phyloP scores from a whole-genome alignment of 2,329 filamentous ascomycete species.

The Pochonia chlamydosporia region DNA sequence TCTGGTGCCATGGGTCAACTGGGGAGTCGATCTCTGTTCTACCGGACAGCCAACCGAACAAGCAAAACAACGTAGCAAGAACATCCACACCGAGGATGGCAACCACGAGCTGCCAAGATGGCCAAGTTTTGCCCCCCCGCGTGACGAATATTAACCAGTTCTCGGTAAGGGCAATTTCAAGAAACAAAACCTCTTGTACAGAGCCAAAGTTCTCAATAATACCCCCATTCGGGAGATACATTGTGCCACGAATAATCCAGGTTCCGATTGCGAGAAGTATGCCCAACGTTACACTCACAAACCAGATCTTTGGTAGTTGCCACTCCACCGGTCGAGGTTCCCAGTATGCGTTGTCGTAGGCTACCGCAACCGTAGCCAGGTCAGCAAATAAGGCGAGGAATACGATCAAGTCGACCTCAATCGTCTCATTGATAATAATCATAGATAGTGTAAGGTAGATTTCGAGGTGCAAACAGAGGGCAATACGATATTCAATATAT shows the following conservation, averaged over 20 bases:
- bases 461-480: constrained; percentile 66
- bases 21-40: too few species aligned
- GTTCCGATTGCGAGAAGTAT: constrained; percentile 62
- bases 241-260: constrained; percentile 66
- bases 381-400: constrained; percentile 77
- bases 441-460: constrained; percentile 73
- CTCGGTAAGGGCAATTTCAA: constrained; percentile 67
- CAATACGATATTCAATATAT: constrained; percentile 73
- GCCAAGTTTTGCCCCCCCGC: constrained; percentile 65
- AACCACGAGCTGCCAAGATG: too few species aligned
- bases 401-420: constrained; percentile 66
- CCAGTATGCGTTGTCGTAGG: constrained; percentile 74
- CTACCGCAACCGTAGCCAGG: constrained; percentile 71
- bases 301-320: constrained; percentile 78
- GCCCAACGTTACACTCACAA: constrained; percentile 66
- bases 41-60: too few species aligned
- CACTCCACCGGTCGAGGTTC: constrained; percentile 71
- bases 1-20: too few species aligned
- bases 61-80: too few species aligned
- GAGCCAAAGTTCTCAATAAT: constrained; percentile 70
- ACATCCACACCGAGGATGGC: too few species aligned
- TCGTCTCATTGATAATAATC: constrained; percentile 75
- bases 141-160: constrained; percentile 79
- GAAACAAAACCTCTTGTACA: constrained; percentile 69
- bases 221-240: constrained; percentile 65